Evolutionary conservation across 495 filamentous ascomycete species (phyloP).

Genomic region (Neurospora sp.): DNA sequence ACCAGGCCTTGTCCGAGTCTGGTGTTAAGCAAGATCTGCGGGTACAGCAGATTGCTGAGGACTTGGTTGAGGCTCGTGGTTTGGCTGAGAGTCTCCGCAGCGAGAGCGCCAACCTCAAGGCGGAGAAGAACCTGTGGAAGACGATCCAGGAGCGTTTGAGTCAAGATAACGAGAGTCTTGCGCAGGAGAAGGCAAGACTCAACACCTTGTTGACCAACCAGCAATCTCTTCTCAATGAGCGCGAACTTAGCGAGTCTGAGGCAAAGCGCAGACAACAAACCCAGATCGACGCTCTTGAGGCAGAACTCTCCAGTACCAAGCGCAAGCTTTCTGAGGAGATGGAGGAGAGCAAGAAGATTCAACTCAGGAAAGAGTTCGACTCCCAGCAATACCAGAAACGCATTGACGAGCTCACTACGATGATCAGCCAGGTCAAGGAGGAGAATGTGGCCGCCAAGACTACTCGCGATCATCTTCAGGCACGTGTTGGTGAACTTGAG

Average conservation of each 20-base stretch:
- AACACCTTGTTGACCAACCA: slow-evolving; percentile 70
- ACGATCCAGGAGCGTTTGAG: slow-evolving; percentile 77
- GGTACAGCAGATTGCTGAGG: slow-evolving; percentile 86
- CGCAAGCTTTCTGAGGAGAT: slow-evolving; percentile 74
- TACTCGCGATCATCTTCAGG: slow-evolving; percentile 75
- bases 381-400: slow-evolving; percentile 72
- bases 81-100: slow-evolving; percentile 78
- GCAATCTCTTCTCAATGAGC: slow-evolving; percentile 81
- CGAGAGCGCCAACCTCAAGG: slow-evolving; percentile 85
- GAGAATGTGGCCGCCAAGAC: slow-evolving; percentile 77
- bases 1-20: slow-evolving; percentile 61
- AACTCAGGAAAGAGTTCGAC: slow-evolving; percentile 79
- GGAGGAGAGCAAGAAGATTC: slow-evolving; percentile 69
- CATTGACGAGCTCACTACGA: slow-evolving; percentile 81
- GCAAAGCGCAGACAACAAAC: slow-evolving; percentile 64
- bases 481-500: slow-evolving; percentile 75
- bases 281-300: slow-evolving; percentile 65
- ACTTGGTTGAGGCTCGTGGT: slow-evolving; percentile 76
- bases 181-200: slow-evolving; percentile 71
- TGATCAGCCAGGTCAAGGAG: slow-evolving; percentile 66
- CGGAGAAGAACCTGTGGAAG: slow-evolving; percentile 86
- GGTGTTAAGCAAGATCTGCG: slow-evolving; percentile 81
- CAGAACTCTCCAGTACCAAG: slow-evolving; percentile 67
- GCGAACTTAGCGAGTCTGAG: slow-evolving; percentile 76
- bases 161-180: slow-evolving; percentile 75